Conservation (phyloP, 139 green algal genomes). For the Ostreobium quekettii region DNA sequence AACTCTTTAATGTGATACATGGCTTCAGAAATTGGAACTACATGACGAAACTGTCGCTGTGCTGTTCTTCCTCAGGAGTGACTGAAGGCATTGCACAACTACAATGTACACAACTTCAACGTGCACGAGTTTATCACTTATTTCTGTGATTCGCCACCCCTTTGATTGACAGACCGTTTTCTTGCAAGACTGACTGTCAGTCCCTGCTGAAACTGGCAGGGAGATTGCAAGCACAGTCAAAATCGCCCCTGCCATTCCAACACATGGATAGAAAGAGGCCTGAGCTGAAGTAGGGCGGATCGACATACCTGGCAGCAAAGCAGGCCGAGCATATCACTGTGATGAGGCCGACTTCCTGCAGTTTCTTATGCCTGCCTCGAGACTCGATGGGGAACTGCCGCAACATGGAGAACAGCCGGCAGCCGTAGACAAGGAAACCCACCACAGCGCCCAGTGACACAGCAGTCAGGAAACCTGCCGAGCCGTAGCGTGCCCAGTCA, state of each 20-base stretch:
- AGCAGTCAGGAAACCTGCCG: slow-evolving; percentile 59
- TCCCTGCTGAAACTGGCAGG: background rate
- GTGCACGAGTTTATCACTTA: too few relatives aligned
- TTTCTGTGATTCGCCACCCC: too few relatives aligned
- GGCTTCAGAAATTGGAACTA: too few relatives aligned
- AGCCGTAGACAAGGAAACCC: slow-evolving; percentile 92
- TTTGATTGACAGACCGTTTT: too few relatives aligned
- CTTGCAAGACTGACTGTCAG: too few relatives aligned
- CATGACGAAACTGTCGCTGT: too few relatives aligned
- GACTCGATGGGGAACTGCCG: slow-evolving; percentile 92
- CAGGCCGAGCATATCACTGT: slow-evolving; percentile 85
- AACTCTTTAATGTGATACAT: too few relatives aligned
- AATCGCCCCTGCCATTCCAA: background rate
- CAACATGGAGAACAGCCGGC: slow-evolving; percentile 88
- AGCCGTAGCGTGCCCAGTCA: too few relatives aligned
- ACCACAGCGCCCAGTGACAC: slow-evolving; percentile 67
- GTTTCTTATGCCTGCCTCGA: slow-evolving; percentile 86
- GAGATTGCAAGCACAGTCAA: background rate
- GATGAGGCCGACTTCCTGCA: slow-evolving; percentile 87
- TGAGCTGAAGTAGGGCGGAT: background rate
- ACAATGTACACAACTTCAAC: too few relatives aligned
- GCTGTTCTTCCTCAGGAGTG: too few relatives aligned
- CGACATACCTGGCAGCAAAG: slow-evolving; percentile 65
- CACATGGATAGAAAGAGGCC: too few relatives aligned
- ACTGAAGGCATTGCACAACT: too few relatives aligned